Conservation (phyloP, 2,329 filamentous ascomycete species). For the Nigrograna mackinnonii region DNA sequence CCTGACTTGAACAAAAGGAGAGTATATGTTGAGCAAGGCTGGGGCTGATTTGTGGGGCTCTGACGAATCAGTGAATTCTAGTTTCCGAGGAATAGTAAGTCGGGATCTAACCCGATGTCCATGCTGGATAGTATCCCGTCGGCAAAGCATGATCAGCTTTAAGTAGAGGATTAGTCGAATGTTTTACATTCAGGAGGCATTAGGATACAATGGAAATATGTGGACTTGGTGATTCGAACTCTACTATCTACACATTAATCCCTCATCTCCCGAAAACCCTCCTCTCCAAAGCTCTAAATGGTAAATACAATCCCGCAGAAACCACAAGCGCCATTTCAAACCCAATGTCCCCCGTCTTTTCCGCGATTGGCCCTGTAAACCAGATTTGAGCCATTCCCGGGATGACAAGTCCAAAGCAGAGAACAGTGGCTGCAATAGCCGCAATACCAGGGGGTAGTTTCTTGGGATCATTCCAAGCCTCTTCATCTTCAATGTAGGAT, state of each 20-base stretch:
- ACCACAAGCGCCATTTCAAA: constrained; percentile 65
- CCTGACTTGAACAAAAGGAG: no score
- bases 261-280: constrained; percentile 22
- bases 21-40: no score
- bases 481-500: constrained; percentile 41
- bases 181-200: no score
- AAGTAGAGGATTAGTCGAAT: no score
- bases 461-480: constrained; percentile 43
- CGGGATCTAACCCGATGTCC: no score
- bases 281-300: constrained; percentile 46
- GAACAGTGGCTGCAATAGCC: constrained; percentile 40
- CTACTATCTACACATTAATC: neutral
- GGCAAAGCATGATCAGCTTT: no score
- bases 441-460: constrained; percentile 46
- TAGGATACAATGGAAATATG: no score
- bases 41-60: no score
- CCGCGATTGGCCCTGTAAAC: constrained; percentile 64
- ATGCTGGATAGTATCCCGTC: no score
- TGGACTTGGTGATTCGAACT: no score
- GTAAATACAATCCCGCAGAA: constrained; percentile 49
- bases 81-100: no score
- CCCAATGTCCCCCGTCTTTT: constrained; percentile 65
- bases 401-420: constrained; percentile 54
- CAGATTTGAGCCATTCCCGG: constrained; percentile 65
- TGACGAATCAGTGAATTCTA: no score